phyloP scores from a whole-genome alignment of 495 filamentous ascomycete genomes.

The Xylaria nigripes region DNA sequence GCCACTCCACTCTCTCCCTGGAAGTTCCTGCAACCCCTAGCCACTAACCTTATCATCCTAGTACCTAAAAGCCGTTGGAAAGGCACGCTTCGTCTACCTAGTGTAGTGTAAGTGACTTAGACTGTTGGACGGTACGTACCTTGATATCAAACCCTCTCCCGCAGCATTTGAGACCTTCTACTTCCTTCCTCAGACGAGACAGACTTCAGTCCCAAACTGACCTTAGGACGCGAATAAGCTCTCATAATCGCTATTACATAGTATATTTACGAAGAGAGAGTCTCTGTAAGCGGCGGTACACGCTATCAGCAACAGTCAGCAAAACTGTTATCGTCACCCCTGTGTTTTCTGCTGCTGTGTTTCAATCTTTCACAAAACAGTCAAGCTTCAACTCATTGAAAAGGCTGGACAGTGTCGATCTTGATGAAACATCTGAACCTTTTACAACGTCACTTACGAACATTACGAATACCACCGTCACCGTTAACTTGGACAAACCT shows the following conservation, averaged over 20 bases:
- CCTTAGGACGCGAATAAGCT: neutral
- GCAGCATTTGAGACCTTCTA: constrained; percentile 5
- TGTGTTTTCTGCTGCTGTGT: neutral
- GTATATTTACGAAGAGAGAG: neutral
- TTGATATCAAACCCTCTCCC: constrained; percentile 9
- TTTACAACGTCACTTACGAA: neutral
- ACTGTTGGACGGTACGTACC: constrained; percentile 7
- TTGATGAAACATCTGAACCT: neutral
- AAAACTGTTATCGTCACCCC: neutral
- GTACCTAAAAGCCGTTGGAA: constrained; percentile 15
- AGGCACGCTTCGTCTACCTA: constrained; percentile 5
- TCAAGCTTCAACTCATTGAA: neutral
- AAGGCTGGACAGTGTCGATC: neutral
- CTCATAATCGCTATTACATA: neutral
- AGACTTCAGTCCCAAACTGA: neutral
- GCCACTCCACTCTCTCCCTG: constrained; percentile 7
- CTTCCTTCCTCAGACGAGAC: neutral
- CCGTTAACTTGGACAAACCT: neutral
- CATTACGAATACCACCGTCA: neutral
- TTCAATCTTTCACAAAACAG: neutral
- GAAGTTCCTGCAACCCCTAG: constrained; percentile 12
- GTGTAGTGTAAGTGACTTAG: neutral
- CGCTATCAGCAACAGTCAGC: neutral
- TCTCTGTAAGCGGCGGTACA: neutral
- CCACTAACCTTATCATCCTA: constrained; percentile 6